Base-by-base conservation (phyloP, 495 filamentous ascomycete species). In the Friedmanniomyces endolithicus region DNA sequence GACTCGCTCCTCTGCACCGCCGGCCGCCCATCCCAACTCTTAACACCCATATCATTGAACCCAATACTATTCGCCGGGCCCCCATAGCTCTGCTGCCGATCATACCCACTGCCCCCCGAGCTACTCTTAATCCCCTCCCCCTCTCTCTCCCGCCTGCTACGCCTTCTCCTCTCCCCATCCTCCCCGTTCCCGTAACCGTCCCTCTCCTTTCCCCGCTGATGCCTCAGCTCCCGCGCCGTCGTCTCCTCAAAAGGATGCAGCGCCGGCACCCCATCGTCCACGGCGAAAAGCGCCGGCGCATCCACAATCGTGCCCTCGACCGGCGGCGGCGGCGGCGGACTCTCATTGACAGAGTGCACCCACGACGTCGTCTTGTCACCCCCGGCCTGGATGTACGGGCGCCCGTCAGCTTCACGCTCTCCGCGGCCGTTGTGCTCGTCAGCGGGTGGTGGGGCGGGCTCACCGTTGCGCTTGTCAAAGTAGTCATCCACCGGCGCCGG, bases 311-410 rank as follows among this genome's bases (percentile, higher is more conserved):
- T 80, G 3, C 69, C 70, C 23, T 78, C 71, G 19, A 79, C 62
- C 19, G 72, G 77, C 7, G 78, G 79, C n/a, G 78, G 78, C 52
- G 77, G 76, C 2, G 79, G 76, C 1, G 78, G 79, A 14, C 79
- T 75, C 11, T 68, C 68, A 34, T 72, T 69, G 63, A 80, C 73
- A 0, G 73, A 75, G 55, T 81, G 68, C 3, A 83, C 75, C 79
- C 79, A 83, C 3, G 75, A 78, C 1, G 76, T 73, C 44, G 76
- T 82, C 63, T 83, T 80, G 50, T 81, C 75, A 31, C 67, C 43
- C 46, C 47, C n/a, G 57, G 45, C 45, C 57, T 54, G 50, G 22
- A 40, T 33, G 52, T 64, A 67, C 23, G 66, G 63, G 23, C 63
- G 59, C 7, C 57, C 63, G 22, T 56, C 22, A 55, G 57, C 39